Evolutionary conservation across 1,284 basidiomycete genomes (phyloP).

Genomic region (Ustilago vetiveriae): DNA sequence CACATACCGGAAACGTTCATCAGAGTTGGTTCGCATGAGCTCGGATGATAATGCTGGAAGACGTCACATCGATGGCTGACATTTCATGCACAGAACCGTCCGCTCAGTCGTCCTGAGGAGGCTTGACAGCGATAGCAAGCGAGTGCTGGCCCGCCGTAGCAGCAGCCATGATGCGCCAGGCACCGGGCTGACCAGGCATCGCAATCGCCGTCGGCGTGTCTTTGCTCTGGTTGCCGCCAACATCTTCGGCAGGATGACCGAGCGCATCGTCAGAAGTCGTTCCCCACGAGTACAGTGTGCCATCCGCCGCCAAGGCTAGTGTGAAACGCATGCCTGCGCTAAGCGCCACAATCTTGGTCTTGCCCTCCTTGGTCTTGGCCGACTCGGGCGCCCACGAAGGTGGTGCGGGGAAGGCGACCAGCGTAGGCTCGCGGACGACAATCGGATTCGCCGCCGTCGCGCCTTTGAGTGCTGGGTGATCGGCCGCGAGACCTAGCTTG

Average conservation of each 20-base stretch:
- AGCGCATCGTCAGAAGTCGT: constrained; percentile 74
- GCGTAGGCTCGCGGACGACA: constrained; percentile 55
- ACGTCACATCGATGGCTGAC: neutral
- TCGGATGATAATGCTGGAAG: too few species aligned
- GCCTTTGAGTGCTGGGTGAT: constrained; percentile 38
- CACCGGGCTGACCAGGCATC: constrained; percentile 69
- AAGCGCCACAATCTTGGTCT: constrained; percentile 78
- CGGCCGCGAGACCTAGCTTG: constrained; percentile 53
- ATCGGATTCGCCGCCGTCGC: constrained; percentile 32
- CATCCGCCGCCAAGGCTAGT: constrained; percentile 79
- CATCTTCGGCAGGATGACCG: constrained; percentile 66
- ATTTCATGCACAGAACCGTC: neutral
- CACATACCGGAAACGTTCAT: too few species aligned
- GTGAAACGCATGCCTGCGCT: constrained; percentile 83
- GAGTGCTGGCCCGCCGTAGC: constrained; percentile 71
- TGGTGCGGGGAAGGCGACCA: constrained; percentile 67
- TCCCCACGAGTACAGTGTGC: constrained; percentile 86
- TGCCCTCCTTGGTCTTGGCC: constrained; percentile 62
- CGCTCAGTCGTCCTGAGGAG: constrained; percentile 46
- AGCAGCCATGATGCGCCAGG: constrained; percentile 68
- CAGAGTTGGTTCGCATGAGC: too few species aligned
- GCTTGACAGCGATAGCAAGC: constrained; percentile 66
- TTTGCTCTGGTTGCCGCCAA: constrained; percentile 68
- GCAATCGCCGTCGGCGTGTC: constrained; percentile 76
- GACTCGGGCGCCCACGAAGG: constrained; percentile 58